Percentiles rank a stretch among this genome's conserved stretches.
Evolutionary conservation across 805 yeast species (phyloP).

Genomic region (Sugiyamaella lignohabitans): DNA sequence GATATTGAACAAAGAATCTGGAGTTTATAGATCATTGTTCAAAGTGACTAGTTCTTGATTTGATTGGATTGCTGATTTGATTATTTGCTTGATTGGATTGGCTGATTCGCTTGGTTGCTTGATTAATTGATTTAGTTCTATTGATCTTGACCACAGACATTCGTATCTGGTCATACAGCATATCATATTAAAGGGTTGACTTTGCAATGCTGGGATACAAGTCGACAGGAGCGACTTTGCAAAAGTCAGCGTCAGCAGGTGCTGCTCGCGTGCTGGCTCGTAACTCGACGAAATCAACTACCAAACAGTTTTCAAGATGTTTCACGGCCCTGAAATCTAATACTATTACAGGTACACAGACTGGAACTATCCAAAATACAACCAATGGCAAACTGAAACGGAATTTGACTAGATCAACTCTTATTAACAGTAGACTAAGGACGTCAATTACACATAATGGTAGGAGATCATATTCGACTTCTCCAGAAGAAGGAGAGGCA

Average conservation of each 20-base stretch:
- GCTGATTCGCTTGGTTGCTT: background rate
- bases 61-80: too few relatives aligned
- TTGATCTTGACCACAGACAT: background rate
- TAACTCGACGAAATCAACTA: background rate
- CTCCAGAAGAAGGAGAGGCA: background rate
- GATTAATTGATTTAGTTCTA: background rate
- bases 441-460: background rate
- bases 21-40: too few relatives aligned
- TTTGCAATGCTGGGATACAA: too few relatives aligned
- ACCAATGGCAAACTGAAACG: background rate
- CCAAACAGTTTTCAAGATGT: background rate
- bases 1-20: too few relatives aligned
- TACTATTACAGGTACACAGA: background rate
- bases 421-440: background rate
- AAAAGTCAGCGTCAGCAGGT: background rate
- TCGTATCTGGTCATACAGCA: background rate
- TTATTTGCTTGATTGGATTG: too few relatives aligned
- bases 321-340: background rate
- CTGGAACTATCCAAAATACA: background rate
- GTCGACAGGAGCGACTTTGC: background rate
- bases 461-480: background rate
- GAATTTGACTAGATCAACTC: background rate
- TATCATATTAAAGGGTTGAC: too few relatives aligned
- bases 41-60: too few relatives aligned
- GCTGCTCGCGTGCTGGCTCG: background rate